Base-by-base conservation (phyloP, 2,329 filamentous ascomycete species). In the Alternaria ethzedia region DNA sequence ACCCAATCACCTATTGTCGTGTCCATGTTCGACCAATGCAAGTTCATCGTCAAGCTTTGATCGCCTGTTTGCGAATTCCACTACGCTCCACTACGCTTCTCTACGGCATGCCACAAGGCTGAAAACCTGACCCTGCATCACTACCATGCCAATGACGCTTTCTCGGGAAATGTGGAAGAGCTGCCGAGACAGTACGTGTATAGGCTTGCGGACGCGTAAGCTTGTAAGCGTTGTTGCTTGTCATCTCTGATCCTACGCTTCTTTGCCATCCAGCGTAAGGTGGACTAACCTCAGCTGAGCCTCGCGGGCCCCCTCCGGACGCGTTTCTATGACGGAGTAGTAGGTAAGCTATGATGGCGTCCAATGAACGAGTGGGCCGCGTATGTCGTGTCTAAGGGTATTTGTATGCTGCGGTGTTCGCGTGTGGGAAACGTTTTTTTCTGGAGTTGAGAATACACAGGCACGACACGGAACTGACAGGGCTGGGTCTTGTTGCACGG, bases 371-470 rank as follows among this genome's bases (percentile, higher is more conserved):
- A 8, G 7, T 13, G 45, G 65, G 65, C 57, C 63, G 65, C 65
- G 65, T 62, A 43, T 61, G 52, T 64, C 30, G 36, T 44, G 41
- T 36, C 26, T 43, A 9, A 15, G 49, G 43, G 47, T 69, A 68
- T 68, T 59, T 69, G 58, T 64, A 59, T 47, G 12, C 15, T 13
- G 47, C 46, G 11, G 44, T 41, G 44, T 46, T 50, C 56, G 46
- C 64, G 43, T 32, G 20, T 83, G 82, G n/a, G 90, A 91, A 66
- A 85, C 89, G 11, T 13, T 43, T 17, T 17, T 15, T 44, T 25
- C 10, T 36, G 20, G 4, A 36, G 9, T n/a, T 23, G 5, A 9
- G 9, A 17, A 36, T 20, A 25, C n/a, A 45, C 54, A 46, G 26
- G 43, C n/a, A 10, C 28, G 15, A 49, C 44, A 26, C 28, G 15